Base-by-base conservation (phyloP, 2,329 filamentous ascomycete genomes). In the Verruconis gallopava region DNA sequence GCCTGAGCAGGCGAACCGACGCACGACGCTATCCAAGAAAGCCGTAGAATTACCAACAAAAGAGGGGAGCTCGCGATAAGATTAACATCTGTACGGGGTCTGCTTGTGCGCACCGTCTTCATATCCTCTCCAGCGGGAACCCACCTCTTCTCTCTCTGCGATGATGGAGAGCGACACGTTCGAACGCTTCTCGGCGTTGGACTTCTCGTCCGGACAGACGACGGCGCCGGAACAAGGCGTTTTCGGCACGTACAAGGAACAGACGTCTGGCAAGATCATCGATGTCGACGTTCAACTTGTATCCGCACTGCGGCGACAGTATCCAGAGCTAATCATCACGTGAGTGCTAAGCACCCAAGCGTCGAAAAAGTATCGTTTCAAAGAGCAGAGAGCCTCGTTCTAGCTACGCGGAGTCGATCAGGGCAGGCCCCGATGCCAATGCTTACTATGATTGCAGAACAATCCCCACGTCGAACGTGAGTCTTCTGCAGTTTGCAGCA, bases 271-370 rank as follows among this genome's bases (percentile, higher is more conserved):
- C 33, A 57, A 55, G 38, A 51, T 50, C 9, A 55, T 55, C 14
- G 61, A 64, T 46, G 51, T 62, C 28, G 60, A 65, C 42, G 50
- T 64, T 9, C 61, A 63, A 44, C 57, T 64, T 36, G 48, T 57
- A 20, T 49, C 54, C 2, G 50, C 55, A 6, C 53, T 66, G 12
- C 56, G 62, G 11, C 46, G 49, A 5, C 56, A 58, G 14, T 52
- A 60, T 40, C 60, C 61, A 4, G 54, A 55, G 15, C 46, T 59
- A 45, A 62, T 59, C 22, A 54, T 65, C 14, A 65, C 61, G 40
- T 39, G 21, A 34, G 13, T 40, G 22, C 6, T 40, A 5, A 5
- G 5, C 37, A 19, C 9, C n/a, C n/a, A n/a, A n/a, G n/a, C n/a
- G n/a, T n/a, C n/a, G n/a, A n/a, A n/a, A n/a, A n/a, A n/a, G n/a